These are phyloP conservation scores for Boletus vinaceobasis DNA, from an alignment of 768 basidiomycete genomes.

Conservation along the genomic window DNA sequence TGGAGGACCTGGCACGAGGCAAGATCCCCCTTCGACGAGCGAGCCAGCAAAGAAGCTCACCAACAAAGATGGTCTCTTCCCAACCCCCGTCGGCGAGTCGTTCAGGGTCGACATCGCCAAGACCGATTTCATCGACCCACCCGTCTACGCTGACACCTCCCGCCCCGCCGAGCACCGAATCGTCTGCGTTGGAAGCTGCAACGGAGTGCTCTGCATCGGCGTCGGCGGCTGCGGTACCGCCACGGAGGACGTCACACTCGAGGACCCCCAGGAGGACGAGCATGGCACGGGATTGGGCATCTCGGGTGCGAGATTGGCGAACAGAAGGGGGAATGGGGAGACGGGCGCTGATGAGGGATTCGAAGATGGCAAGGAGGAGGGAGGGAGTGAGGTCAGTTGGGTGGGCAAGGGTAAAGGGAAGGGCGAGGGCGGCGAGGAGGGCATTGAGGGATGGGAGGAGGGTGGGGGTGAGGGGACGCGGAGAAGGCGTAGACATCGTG, in stretches of 20 bases:
- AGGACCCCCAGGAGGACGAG: constrained; percentile 75
- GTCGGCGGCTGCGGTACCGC: constrained; percentile 38
- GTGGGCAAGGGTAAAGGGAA: constrained; percentile 47
- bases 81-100: constrained; percentile 60
- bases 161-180: constrained; percentile 12
- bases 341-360: constrained; percentile 52
- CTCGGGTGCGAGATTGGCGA: constrained; percentile 35
- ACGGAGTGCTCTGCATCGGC: constrained; percentile 4
- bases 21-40: constrained; percentile 43
- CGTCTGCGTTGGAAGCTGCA: constrained; percentile 27
- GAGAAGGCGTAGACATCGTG: constrained; percentile 10
- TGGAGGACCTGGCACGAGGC: constrained; percentile 9
- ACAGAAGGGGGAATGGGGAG: constrained; percentile 43
- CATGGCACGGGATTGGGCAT: constrained; percentile 57
- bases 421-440: constrained; percentile 41
- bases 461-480: no score
- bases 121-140: constrained; percentile 51
- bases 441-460: constrained; percentile 38
- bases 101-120: constrained; percentile 63
- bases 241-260: constrained; percentile 57
- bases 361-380: constrained; percentile 66
- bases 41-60: constrained; percentile 67
- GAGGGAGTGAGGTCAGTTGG: constrained; percentile 68
- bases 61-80: constrained; percentile 66
- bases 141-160: constrained; percentile 29